These are phyloP conservation scores for Pseudogymnoascus verrucosus DNA, from an alignment of 2,329 filamentous ascomycete genomes.

Conservation along the genomic window DNA sequence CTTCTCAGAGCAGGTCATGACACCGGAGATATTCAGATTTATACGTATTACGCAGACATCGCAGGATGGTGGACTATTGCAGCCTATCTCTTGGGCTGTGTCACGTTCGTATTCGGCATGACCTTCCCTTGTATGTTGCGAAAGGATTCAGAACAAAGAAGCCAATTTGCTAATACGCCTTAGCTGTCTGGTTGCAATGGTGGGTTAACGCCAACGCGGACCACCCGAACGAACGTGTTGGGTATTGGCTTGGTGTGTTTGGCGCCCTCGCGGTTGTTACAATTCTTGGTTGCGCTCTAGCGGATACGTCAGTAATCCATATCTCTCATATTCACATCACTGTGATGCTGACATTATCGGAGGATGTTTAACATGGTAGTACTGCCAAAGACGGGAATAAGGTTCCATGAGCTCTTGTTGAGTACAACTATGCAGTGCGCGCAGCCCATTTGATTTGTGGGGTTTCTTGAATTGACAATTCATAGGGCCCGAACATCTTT, in stretches of 20 bases:
- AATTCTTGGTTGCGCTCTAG: not conserved
- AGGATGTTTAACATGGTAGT: slow-evolving; percentile 2
- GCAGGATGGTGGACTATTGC: slow-evolving; percentile 15
- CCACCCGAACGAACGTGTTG: slow-evolving; percentile 13
- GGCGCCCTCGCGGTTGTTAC: not conserved
- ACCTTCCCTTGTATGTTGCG: slow-evolving; percentile 17
- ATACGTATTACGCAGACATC: slow-evolving; percentile 16
- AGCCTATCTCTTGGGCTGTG: slow-evolving; percentile 17
- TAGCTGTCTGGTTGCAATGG: slow-evolving; percentile 26
- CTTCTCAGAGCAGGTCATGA: not conserved
- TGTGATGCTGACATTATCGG: not conserved
- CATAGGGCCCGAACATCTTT: slow-evolving; percentile 33
- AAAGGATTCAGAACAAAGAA: not conserved
- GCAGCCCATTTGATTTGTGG: not conserved
- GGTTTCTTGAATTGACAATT: slow-evolving; percentile 29
- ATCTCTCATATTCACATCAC: not conserved
- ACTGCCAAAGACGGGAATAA: not conserved
- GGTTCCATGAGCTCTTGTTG: not conserved
- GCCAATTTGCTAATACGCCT: not conserved
- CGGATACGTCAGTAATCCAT: not conserved
- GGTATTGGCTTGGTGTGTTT: slow-evolving; percentile 19
- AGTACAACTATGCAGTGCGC: not conserved
- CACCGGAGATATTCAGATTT: slow-evolving; percentile 15
- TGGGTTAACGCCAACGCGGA: slow-evolving; percentile 22
- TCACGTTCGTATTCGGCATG: slow-evolving; percentile 19